phyloP scores from a whole-genome alignment of 192 early-diverging fungal genomes.

The Haplosporangium gracile region DNA sequence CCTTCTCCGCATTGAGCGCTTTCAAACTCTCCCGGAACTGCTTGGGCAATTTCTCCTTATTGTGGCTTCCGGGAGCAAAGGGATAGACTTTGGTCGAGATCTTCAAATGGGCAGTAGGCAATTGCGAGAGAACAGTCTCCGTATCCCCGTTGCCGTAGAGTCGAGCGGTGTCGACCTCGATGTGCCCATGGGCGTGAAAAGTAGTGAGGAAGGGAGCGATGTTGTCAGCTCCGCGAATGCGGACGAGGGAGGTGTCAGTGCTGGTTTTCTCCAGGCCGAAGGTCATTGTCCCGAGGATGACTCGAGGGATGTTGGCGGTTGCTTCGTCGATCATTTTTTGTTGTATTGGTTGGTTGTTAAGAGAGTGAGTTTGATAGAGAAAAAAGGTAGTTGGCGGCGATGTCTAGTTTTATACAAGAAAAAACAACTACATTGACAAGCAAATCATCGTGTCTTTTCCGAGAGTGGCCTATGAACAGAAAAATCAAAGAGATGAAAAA shows the following conservation, averaged over 20 bases:
- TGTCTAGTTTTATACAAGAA: neutral
- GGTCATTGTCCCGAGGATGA: conserved; percentile 19
- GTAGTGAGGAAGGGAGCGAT: conserved; percentile 11
- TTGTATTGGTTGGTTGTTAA: no score
- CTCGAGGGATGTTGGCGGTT: neutral
- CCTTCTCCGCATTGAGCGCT: conserved; percentile 59
- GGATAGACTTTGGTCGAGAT: conserved; percentile 8
- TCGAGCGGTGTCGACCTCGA: conserved; percentile 52
- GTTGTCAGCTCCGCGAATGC: conserved; percentile 21
- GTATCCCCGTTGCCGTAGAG: conserved; percentile 67
- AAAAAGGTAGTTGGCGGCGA: neutral
- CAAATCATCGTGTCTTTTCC: neutral
- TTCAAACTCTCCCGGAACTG: conserved; percentile 42
- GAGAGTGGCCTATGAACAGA: neutral
- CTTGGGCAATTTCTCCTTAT: conserved; percentile 52
- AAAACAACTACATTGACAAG: neutral
- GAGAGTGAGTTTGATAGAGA: neutral
- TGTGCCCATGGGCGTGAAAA: conserved; percentile 12
- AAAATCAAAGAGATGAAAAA: no score
- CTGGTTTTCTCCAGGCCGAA: conserved; percentile 15
- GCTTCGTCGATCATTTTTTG: neutral
- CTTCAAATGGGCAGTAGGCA: neutral
- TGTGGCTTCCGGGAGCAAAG: conserved; percentile 26
- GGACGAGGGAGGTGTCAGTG: neutral
- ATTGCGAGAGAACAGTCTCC: conserved; percentile 9